Percentiles rank a stretch among this genome's conserved stretches.
These are phyloP conservation scores for Amesomyces nigricolor DNA, from an alignment of 2,329 filamentous ascomycete species.

Conservation along the genomic window DNA sequence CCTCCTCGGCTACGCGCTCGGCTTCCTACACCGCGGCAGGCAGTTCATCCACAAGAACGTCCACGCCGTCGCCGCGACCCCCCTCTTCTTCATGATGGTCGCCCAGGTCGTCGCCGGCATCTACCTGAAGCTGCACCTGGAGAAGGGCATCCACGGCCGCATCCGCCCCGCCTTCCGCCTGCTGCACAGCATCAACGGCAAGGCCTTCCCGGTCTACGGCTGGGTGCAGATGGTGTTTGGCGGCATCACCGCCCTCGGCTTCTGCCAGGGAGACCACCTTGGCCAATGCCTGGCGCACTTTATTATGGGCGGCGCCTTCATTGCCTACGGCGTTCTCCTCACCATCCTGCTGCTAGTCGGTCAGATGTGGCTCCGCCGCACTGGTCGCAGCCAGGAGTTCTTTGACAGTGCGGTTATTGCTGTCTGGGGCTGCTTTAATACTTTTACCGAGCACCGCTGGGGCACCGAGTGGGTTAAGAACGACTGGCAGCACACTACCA, in stretches of 20 bases:
- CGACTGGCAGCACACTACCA: conserved; percentile 96
- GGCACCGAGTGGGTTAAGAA: conserved; percentile 83
- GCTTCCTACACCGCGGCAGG: conserved; percentile 83
- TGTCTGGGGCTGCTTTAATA: conserved; percentile 94
- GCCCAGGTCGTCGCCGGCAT: conserved; percentile 73
- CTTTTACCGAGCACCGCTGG: conserved; percentile 96
- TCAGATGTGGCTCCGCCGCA: conserved; percentile 76
- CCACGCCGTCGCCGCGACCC: conserved; percentile 74
- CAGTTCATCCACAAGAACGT: conserved; percentile 72
- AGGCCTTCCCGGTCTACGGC: conserved; percentile 74
- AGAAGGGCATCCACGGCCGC: conserved; percentile 73
- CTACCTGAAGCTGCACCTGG: conserved; percentile 85
- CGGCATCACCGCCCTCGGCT: conserved; percentile 84
- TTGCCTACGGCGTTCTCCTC: conserved; percentile 84
- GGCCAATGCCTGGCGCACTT: conserved; percentile 95
- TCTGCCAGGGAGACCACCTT: conserved; percentile 84
- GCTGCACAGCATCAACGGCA: conserved; percentile 76
- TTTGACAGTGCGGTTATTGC: conserved; percentile 90
- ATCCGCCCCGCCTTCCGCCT: conserved; percentile 68
- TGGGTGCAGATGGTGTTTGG: conserved; percentile 97
- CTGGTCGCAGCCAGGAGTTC: conserved; percentile 89
- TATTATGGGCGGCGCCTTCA: conserved; percentile 97
- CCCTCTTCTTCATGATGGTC: conserved; percentile 72
- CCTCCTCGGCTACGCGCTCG: conserved; percentile 81
- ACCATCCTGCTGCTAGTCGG: conserved; percentile 83